Evolutionary conservation across 495 filamentous ascomycete species (phyloP).

Genomic region (Hypoxylon perforatum): DNA sequence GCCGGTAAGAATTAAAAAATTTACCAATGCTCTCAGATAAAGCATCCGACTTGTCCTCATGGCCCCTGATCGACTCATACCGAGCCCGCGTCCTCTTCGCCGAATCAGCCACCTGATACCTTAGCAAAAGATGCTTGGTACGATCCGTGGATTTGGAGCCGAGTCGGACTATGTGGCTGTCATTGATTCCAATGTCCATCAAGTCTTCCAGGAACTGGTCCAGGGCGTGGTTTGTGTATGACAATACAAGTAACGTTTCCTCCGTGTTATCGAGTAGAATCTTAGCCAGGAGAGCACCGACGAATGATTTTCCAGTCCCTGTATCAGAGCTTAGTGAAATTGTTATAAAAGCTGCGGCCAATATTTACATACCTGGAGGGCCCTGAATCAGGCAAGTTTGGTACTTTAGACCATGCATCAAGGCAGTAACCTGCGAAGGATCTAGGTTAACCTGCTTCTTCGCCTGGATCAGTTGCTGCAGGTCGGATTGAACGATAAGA

Average conservation of each 20-base stretch:
- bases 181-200: slow-evolving; percentile 68
- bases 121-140: slow-evolving; percentile 61
- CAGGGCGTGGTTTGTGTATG: slow-evolving; percentile 76
- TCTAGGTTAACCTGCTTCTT: slow-evolving; percentile 59
- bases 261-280: slow-evolving; percentile 62
- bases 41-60: slow-evolving; percentile 44
- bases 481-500: slow-evolving; percentile 1
- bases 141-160: slow-evolving; percentile 69
- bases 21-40: slow-evolving; percentile 27
- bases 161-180: slow-evolving; percentile 69
- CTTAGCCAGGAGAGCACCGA: slow-evolving; percentile 75
- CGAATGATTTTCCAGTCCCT: slow-evolving; percentile 86
- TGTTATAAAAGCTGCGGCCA: not conserved
- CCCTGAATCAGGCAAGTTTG: slow-evolving; percentile 76
- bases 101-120: slow-evolving; percentile 49
- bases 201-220: slow-evolving; percentile 82
- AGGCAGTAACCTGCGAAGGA: slow-evolving; percentile 66
- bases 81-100: slow-evolving; percentile 21
- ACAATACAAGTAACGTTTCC: slow-evolving; percentile 70
- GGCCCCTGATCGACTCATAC: slow-evolving; percentile 54
- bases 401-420: slow-evolving; percentile 65
- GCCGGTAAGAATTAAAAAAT: slow-evolving; percentile 17
- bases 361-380: slow-evolving; percentile 69
- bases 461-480: slow-evolving; percentile 23
- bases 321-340: slow-evolving; percentile 22